These are phyloP conservation scores for Tardiomyces digboiensis DNA, from an alignment of 1,139 yeast genomes.

Conservation along the genomic window DNA sequence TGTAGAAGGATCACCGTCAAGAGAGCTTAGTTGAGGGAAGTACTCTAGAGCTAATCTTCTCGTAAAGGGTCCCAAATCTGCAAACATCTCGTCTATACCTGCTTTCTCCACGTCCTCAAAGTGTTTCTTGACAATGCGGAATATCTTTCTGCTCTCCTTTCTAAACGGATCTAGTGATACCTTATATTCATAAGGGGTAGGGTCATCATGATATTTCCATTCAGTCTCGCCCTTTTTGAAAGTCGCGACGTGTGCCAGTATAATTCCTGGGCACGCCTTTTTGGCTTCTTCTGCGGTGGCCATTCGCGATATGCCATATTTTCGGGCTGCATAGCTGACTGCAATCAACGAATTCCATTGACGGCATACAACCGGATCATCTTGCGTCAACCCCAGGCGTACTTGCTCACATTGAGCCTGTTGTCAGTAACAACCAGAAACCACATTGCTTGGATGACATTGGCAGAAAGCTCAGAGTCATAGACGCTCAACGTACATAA, in stretches of 20 bases:
- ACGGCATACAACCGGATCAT: slow-evolving; percentile 86
- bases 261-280: slow-evolving; percentile 62
- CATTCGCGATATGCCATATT: slow-evolving; percentile 73
- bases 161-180: slow-evolving; percentile 90
- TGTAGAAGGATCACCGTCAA: background rate
- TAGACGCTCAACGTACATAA: slow-evolving; percentile 35
- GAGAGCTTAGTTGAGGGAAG: slow-evolving; percentile 26
- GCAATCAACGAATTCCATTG: slow-evolving; percentile 93
- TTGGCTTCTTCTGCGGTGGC: slow-evolving; percentile 60
- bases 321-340: slow-evolving; percentile 69
- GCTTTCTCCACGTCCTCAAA: slow-evolving; percentile 63
- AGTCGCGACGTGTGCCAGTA: slow-evolving; percentile 90
- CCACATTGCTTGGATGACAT: background rate
- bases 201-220: slow-evolving; percentile 60
- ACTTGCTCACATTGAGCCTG: slow-evolving; percentile 78
- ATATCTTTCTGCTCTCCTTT: slow-evolving; percentile 73
- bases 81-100: slow-evolving; percentile 87
- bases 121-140: slow-evolving; percentile 43
- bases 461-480: background rate
- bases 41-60: slow-evolving; percentile 25
- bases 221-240: slow-evolving; percentile 76
- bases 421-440: slow-evolving; percentile 1
- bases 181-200: slow-evolving; percentile 52
- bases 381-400: slow-evolving; percentile 49
- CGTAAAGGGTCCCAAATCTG: slow-evolving; percentile 64